Evolutionary conservation across 108 stramenopile genomes (phyloP).

Genomic region (Cyclostephanos invisitatus): DNA sequence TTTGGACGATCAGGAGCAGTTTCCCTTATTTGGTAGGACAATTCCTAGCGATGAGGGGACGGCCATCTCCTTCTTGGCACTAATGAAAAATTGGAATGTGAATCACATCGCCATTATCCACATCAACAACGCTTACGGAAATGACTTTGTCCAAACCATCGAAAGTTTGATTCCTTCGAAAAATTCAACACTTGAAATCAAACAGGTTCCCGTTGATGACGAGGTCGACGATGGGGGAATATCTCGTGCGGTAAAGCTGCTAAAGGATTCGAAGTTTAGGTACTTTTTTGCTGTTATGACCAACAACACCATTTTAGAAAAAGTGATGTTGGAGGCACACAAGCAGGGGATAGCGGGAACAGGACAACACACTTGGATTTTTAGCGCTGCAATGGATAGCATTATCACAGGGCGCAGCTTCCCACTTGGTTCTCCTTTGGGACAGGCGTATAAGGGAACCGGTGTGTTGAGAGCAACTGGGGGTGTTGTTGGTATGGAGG

Average conservation of each 20-base stretch:
- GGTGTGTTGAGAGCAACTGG: conserved; percentile 30
- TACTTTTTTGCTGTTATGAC: conserved; percentile 44
- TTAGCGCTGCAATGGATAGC: conserved; percentile 37
- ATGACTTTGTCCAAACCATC: conserved; percentile 8
- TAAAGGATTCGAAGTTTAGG: conserved; percentile 21
- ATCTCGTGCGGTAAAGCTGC: not conserved
- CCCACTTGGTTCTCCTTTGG: conserved; percentile 35
- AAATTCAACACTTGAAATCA: not conserved
- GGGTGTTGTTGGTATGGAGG: conserved; percentile 36
- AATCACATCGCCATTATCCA: conserved; percentile 19
- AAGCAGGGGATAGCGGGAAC: conserved; percentile 49
- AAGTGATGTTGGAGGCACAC: conserved; percentile 45
- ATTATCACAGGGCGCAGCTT: conserved; percentile 31
- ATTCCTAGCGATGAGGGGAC: conserved; percentile 17
- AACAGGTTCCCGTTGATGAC: not conserved
- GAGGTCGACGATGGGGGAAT: not conserved
- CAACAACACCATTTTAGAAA: not conserved
- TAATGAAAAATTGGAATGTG: not conserved
- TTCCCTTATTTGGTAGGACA: conserved; percentile 13
- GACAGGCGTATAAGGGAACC: conserved; percentile 47
- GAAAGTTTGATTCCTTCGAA: not conserved
- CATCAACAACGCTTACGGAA: conserved; percentile 18
- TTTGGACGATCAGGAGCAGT: conserved; percentile 7
- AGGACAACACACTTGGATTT: conserved; percentile 54
- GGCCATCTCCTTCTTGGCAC: conserved; percentile 4